Conservation (phyloP, 192 early-diverging fungal species). For the Backusella mclennaniae region DNA sequence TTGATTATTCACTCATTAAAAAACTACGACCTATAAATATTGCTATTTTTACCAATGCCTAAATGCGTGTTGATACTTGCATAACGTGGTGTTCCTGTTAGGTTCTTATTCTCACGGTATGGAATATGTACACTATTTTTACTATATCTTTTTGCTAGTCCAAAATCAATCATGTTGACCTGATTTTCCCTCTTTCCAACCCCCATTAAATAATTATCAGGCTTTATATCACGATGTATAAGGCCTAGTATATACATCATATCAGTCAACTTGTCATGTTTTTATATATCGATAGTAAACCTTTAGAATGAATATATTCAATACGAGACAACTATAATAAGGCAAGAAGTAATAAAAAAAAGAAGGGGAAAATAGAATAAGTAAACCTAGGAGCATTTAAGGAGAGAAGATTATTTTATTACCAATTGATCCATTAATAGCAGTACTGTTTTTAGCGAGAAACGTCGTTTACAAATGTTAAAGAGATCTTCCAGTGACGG, state of each 20-base stretch:
- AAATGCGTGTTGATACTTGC: constrained; percentile 89
- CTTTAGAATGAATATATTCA: constrained; percentile 72
- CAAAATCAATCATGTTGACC: constrained; percentile 91
- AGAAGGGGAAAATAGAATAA: not conserved
- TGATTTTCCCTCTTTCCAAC: constrained; percentile 80
- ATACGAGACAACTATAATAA: constrained; percentile 53
- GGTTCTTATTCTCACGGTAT: constrained; percentile 90
- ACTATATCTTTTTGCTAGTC: constrained; percentile 85
- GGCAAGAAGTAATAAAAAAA: not conserved
- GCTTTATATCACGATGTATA: constrained; percentile 90
- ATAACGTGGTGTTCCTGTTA: constrained; percentile 91
- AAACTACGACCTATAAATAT: not conserved
- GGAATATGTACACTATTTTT: constrained; percentile 86
- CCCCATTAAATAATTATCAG: constrained; percentile 92
- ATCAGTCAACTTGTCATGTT: not conserved
- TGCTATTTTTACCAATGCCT: constrained; percentile 60
- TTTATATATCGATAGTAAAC: not conserved
- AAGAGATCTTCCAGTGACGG: constrained; percentile 88
- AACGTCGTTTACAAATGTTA: constrained; percentile 87
- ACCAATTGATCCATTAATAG: constrained; percentile 86
- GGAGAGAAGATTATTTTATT: constrained; percentile 9
- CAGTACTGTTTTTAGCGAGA: constrained; percentile 84
- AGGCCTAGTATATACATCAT: constrained; percentile 49
- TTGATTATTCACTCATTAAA: not conserved
- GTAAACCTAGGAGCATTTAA: not conserved